phyloP scores from a whole-genome alignment of 345 rosid species.

The Dovyalis caffra region DNA sequence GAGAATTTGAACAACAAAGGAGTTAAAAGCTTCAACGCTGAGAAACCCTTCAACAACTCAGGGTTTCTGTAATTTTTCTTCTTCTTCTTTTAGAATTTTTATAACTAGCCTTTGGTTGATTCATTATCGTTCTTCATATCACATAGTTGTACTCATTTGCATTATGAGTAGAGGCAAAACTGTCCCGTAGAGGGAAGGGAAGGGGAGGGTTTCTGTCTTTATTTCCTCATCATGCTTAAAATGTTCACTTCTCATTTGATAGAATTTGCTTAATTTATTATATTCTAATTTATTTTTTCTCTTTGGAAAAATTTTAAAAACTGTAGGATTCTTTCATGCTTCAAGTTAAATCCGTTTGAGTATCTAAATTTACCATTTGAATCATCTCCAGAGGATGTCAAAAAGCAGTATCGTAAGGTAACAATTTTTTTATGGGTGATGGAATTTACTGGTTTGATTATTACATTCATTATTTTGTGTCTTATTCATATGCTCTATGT shows the following conservation, averaged over 20 bases:
- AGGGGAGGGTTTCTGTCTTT: too few relatives aligned
- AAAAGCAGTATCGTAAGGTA: constrained; percentile 96
- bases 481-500: constrained; percentile 19
- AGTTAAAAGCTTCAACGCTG: too few relatives aligned
- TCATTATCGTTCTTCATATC: not conserved
- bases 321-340: constrained; percentile 89
- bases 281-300: not conserved
- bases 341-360: constrained; percentile 96
- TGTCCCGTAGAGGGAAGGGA: too few relatives aligned
- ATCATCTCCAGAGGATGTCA: constrained; percentile 68
- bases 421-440: not conserved
- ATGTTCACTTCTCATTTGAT: not conserved
- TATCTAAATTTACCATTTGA: constrained; percentile 72
- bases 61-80: not conserved
- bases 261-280: not conserved
- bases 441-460: not conserved
- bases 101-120: not conserved
- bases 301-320: not conserved
- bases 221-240: not conserved
- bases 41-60: not conserved
- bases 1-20: not conserved
- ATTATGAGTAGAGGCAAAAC: not conserved
- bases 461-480: not conserved
- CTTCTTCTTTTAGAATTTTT: not conserved
- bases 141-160: not conserved